Percentiles rank a stretch among this genome's conserved stretches.
phyloP scores from a whole-genome alignment of 2,329 filamentous ascomycete species.

The Fusarium sp. region DNA sequence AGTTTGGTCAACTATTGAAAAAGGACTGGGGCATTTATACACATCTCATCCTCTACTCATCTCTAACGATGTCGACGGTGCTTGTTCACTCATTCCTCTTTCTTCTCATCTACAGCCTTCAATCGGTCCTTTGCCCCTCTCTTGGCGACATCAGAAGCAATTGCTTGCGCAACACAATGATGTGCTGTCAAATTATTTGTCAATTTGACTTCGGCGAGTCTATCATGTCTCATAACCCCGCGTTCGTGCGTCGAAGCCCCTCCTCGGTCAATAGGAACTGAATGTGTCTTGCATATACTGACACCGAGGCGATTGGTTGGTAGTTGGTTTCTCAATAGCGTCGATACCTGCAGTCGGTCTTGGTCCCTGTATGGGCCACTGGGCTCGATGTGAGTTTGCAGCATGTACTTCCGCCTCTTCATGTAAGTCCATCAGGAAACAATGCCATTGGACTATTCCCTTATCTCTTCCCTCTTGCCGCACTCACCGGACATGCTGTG shows the following conservation, averaged over 20 bases:
- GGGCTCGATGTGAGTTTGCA: too few species aligned
- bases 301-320: neutral
- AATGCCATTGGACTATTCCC: neutral
- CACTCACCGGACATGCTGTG: neutral
- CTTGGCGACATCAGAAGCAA: neutral
- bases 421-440: rapidly evolving
- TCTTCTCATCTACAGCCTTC: neutral
- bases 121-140: neutral
- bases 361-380: neutral
- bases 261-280: neutral
- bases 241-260: neutral
- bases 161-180: neutral
- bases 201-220: neutral
- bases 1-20: rapidly evolving
- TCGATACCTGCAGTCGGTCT: too few species aligned
- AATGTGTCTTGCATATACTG: neutral
- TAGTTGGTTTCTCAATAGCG: rapidly evolving
- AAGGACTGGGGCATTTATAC: neutral
- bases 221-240: neutral
- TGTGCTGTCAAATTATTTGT: neutral
- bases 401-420: too few species aligned
- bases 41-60: neutral
- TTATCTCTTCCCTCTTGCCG: neutral
- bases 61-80: rapidly evolving
- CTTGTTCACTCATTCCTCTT: neutral